Evolutionary conservation across 768 basidiomycete genomes (phyloP).

Genomic region (Suillus clintonianus): DNA sequence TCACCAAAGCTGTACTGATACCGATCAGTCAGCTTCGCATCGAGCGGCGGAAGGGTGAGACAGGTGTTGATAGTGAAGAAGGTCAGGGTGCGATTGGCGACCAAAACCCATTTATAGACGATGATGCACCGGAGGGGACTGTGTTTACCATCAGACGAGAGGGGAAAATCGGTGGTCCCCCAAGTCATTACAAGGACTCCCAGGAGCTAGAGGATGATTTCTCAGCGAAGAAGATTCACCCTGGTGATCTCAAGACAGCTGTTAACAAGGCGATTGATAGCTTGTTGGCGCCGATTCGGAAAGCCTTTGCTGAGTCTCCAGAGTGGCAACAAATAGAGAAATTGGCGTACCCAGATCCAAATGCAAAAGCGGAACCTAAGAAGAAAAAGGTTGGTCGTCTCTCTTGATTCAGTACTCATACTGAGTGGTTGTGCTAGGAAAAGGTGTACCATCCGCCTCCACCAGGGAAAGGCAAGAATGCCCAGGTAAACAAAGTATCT

Average conservation of each 20-base stretch:
- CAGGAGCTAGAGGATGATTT: conserved; percentile 74
- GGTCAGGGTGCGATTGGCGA: conserved; percentile 49
- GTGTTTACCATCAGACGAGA: conserved; percentile 80
- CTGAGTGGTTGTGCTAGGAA: conserved; percentile 43
- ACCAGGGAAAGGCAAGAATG: conserved; percentile 72
- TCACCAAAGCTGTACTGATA: conserved; percentile 84
- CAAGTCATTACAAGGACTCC: conserved; percentile 71
- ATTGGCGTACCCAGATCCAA: conserved; percentile 83
- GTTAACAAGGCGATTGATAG: conserved; percentile 74
- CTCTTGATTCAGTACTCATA: background rate
- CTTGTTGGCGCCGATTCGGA: conserved; percentile 79
- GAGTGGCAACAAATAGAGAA: conserved; percentile 81
- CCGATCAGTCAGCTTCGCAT: conserved; percentile 79
- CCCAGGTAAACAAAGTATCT: conserved; percentile 3
- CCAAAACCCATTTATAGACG: conserved; percentile 63
- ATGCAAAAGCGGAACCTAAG: conserved; percentile 59
- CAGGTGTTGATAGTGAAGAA: conserved; percentile 40
- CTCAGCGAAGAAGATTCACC: conserved; percentile 75
- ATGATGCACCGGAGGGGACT: conserved; percentile 76
- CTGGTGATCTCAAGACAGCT: conserved; percentile 83
- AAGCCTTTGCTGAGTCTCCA: conserved; percentile 70
- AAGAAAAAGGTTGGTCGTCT: conserved; percentile 50
- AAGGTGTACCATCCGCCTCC: conserved; percentile 86
- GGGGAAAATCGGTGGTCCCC: conserved; percentile 76
- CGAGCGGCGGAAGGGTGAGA: conserved; percentile 52